Evolutionary conservation across 352 stramenopile species (phyloP), one percentile per base, ranked within the genome.

Genomic region (Peronospora destructor): DNA sequence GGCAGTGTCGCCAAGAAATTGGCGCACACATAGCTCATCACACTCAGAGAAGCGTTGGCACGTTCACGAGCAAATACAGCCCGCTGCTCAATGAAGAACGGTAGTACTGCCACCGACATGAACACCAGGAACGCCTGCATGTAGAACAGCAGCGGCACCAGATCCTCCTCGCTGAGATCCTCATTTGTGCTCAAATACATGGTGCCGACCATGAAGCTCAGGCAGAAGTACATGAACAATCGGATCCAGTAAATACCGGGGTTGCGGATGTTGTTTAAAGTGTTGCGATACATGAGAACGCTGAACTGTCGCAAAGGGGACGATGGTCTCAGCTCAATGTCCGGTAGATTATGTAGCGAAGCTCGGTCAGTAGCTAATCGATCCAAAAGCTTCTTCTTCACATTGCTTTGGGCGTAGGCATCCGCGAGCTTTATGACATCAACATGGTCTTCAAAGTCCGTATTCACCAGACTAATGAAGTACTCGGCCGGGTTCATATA

Each of bases 91-190:
- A 96, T 84, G 38, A 91, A 84, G 61, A 92, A 92, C 2, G 87
- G 85, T 13, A 96, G 59, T 3, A 87, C 79, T 2, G 85, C 84
- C 30, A 95, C 73, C 43, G 70, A 86, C 87, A 95, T 95, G 61
- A 92, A 94, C 35, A 91, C 76, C 32, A 94, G 70, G 56, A 95
- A 95, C 8, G 84, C 80, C 21, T 87, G 75, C 25, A 90, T 69
- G 71, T 87, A 95, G 54, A 93, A 96, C 6, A 95, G 50, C 43
- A 94, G 26, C 28, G 69, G 61, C 9, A 79, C 56, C 17, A 71
- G 40, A 35, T 82, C 71, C 6, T 75, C 53, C 6, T 76, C 57
- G 2, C 51, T 60, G 43, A 81, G 13, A 11, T 68, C 45, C 7
- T 69, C 51, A 56, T 81, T 78, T 2, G 65, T 76, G 12, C 49